phyloP scores from a whole-genome alignment of 208 protist species.

The Acanthamoeba sp. region DNA sequence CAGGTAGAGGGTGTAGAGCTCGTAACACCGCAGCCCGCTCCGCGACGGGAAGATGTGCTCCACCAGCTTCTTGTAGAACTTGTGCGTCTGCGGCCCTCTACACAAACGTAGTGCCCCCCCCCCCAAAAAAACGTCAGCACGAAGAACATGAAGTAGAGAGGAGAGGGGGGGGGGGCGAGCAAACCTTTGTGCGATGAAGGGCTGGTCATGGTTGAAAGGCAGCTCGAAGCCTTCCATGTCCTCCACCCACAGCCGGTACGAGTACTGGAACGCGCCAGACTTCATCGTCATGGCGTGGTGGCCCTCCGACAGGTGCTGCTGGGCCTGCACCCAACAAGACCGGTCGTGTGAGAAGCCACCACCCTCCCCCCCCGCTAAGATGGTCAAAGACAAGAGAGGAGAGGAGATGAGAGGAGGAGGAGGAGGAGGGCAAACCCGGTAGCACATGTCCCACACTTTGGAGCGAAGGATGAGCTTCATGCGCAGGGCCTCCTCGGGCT shows the following conservation, averaged over 20 bases:
- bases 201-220: conserved; percentile 44
- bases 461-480: conserved; percentile 62
- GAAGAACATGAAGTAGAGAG: neutral
- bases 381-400: too few relatives aligned
- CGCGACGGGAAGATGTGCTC: conserved; percentile 38
- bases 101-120: neutral
- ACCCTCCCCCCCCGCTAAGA: too few relatives aligned
- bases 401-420: neutral
- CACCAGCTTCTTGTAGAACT: conserved; percentile 67
- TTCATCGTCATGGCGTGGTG: conserved; percentile 75
- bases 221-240: conserved; percentile 73
- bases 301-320: conserved; percentile 52
- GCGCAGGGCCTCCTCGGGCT: conserved; percentile 14
- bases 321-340: conserved; percentile 4
- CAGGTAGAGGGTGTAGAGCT: conserved; percentile 78
- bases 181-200: conserved; percentile 31
- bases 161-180: neutral
- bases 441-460: conserved; percentile 76
- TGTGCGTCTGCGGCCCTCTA: conserved; percentile 49
- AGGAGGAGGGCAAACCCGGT: conserved; percentile 6
- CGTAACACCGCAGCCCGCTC: conserved; percentile 68
- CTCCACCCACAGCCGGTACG: conserved; percentile 76
- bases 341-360: too few relatives aligned
- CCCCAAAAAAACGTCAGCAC: too few relatives aligned
- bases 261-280: conserved; percentile 73